Evolutionary conservation across 2,329 filamentous ascomycete genomes (phyloP).

Genomic region (Fusarium transvaalense): DNA sequence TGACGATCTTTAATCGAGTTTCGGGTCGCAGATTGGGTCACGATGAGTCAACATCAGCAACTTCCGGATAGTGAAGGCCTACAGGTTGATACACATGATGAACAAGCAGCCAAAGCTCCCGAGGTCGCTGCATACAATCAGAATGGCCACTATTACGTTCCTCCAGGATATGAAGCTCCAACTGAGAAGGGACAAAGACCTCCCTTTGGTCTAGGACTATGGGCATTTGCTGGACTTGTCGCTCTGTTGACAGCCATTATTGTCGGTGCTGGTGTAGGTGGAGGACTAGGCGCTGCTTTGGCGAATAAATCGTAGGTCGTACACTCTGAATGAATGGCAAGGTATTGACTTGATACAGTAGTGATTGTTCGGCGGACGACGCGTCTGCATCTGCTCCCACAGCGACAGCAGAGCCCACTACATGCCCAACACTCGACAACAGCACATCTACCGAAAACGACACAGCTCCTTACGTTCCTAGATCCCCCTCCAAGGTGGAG

Average conservation of each 20-base stretch:
- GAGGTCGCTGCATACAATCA: constrained; percentile 20
- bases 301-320: constrained; percentile 30
- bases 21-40: neutral
- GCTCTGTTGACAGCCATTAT: constrained; percentile 32
- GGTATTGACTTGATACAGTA: neutral
- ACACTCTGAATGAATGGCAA: rapidly evolving
- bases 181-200: neutral
- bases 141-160: constrained; percentile 20
- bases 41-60: constrained; percentile 28
- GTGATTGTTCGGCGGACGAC: constrained; percentile 9
- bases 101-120: constrained; percentile 31
- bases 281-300: constrained; percentile 34
- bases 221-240: constrained; percentile 34
- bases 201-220: constrained; percentile 36
- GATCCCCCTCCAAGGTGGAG: constrained; percentile 1
- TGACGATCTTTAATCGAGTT: neutral
- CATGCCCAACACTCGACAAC: constrained; percentile 20
- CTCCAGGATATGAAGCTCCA: constrained; percentile 21
- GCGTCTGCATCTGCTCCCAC: constrained; percentile 10
- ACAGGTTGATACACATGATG: constrained; percentile 26
- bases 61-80: constrained; percentile 34
- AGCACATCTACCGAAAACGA: constrained; percentile 21
- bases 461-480: constrained; percentile 27
- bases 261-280: constrained; percentile 35
- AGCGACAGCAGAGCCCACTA: constrained; percentile 17